Evolutionary conservation across 1,284 basidiomycete species (phyloP).

Genomic region (Tilletia caries): DNA sequence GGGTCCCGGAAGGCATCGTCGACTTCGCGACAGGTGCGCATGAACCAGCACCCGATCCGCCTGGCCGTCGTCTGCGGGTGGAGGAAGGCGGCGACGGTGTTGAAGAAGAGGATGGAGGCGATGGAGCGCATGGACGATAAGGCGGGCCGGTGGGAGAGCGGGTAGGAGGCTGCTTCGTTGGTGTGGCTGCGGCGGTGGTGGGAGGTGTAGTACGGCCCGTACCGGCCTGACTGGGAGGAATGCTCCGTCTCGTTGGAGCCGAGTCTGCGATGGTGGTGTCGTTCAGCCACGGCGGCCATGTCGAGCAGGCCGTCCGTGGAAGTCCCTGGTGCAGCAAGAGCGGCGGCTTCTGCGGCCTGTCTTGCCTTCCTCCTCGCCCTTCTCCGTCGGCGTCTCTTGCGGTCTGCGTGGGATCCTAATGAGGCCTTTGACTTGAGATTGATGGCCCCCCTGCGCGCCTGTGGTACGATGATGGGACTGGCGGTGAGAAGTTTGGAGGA

Average conservation of each 20-base stretch:
- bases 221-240: neutral
- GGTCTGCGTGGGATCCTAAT: conserved; percentile 12
- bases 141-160: neutral
- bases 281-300: neutral
- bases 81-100: conserved; percentile 23
- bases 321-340: neutral
- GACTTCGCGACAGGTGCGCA: conserved; percentile 26
- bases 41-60: conserved; percentile 26
- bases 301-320: neutral
- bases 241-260: neutral
- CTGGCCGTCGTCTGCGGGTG: conserved; percentile 27
- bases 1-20: conserved; percentile 49
- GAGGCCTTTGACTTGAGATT: conserved; percentile 15
- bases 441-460: conserved; percentile 40
- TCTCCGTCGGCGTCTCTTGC: conserved; percentile 14
- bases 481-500: conserved; percentile 2
- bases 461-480: conserved; percentile 37
- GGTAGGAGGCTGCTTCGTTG: neutral
- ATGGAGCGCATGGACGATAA: conserved; percentile 12
- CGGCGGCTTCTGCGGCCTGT: neutral
- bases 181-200: conserved; percentile 3
- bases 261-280: neutral
- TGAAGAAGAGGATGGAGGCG: conserved; percentile 6
- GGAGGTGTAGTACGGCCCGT: conserved; percentile 3
- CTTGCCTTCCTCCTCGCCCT: neutral